phyloP scores from a whole-genome alignment of 225 moss, liverwort and hornwort genomes.

The Polytrichum formosum region DNA sequence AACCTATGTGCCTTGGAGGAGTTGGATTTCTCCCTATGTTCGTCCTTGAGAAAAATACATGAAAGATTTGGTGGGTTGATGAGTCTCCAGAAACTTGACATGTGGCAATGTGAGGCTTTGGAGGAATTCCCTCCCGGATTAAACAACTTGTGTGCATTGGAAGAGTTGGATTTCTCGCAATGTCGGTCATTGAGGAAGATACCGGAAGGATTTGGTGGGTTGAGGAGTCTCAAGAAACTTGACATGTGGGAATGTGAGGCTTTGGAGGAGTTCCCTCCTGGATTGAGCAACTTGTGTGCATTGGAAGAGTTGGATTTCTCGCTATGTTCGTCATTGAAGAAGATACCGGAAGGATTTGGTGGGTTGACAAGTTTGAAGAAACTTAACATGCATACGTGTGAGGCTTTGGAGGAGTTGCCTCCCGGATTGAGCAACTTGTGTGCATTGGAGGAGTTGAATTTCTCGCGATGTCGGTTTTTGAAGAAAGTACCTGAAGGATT shows the following conservation, averaged over 20 bases:
- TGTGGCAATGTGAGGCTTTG: neutral
- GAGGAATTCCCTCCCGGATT: neutral
- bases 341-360: neutral
- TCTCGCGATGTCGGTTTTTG: neutral
- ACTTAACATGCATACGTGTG: neutral
- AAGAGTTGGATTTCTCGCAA: neutral
- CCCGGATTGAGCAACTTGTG: neutral
- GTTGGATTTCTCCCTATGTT: neutral
- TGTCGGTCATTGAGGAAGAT: neutral
- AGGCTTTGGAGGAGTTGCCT: neutral
- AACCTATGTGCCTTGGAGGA: neutral
- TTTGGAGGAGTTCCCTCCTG: too few species aligned
- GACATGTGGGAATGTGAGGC: neutral
- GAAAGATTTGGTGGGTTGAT: neutral
- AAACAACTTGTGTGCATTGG: neutral
- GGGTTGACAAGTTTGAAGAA: neutral
- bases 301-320: neutral
- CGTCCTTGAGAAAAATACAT: neutral
- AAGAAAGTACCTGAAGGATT: neutral
- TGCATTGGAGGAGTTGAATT: neutral
- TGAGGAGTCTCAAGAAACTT: neutral
- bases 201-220: neutral
- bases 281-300: fast-evolving
- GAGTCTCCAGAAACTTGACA: neutral
- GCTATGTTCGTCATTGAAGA: neutral